Evolutionary conservation across 176 grass and related monocot genomes (phyloP).

Genomic region (Cenchrus purpureus): DNA sequence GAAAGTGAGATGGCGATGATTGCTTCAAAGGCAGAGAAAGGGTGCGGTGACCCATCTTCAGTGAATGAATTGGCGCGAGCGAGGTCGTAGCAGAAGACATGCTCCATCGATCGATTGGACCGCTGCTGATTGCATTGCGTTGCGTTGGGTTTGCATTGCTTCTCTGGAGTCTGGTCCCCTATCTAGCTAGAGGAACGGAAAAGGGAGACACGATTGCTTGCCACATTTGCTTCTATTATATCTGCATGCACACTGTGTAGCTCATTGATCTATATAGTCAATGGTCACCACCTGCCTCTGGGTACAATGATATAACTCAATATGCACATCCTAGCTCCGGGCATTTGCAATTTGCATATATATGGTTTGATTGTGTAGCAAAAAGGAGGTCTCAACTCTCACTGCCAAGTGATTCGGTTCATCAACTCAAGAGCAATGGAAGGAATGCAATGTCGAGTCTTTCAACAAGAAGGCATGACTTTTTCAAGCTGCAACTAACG

Average conservation of each 20-base stretch:
- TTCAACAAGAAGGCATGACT: no score
- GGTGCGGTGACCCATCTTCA: neutral
- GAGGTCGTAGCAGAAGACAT: conserved; percentile 8
- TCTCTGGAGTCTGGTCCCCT: conserved; percentile 28
- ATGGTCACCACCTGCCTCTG: conserved; percentile 3
- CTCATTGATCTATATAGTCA: conserved; percentile 16
- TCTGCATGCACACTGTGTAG: neutral
- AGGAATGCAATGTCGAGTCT: no score
- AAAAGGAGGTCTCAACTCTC: no score
- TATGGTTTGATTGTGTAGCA: no score
- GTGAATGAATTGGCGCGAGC: neutral
- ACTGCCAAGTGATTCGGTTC: no score
- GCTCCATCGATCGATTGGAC: conserved; percentile 18
- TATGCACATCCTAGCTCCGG: neutral
- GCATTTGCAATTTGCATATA: neutral
- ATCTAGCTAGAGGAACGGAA: neutral
- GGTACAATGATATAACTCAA: neutral
- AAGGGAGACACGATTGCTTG: neutral
- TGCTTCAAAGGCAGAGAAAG: conserved; percentile 52
- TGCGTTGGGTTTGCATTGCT: neutral
- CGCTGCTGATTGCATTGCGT: neutral
- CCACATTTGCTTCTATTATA: conserved; percentile 8
- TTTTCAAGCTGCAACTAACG: no score
- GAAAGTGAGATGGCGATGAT: conserved; percentile 24
- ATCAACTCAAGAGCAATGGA: no score